phyloP scores from a whole-genome alignment of 805 yeast genomes.

The Zygosaccharomyces bailii region DNA sequence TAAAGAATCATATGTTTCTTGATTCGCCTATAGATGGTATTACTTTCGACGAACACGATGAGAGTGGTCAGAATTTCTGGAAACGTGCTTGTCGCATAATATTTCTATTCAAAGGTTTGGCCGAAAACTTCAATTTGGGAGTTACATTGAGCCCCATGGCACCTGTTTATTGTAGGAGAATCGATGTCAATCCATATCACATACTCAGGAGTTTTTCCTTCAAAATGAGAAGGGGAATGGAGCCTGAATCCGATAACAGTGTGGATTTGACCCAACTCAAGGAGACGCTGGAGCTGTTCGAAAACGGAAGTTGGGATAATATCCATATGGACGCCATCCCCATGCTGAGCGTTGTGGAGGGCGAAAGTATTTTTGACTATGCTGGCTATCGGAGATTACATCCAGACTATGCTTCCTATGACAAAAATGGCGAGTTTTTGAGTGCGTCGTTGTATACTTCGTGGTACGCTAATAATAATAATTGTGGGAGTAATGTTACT shows the following conservation, averaged over 20 bases:
- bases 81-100: conserved; percentile 32
- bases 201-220: conserved; percentile 25
- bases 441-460: conserved; percentile 36
- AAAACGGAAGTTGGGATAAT: conserved; percentile 25
- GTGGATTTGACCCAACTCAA: conserved; percentile 7
- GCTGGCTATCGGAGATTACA: conserved; percentile 32
- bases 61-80: conserved; percentile 36
- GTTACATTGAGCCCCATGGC: conserved; percentile 15
- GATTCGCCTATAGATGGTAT: conserved; percentile 68
- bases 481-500: background rate
- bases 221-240: conserved; percentile 16
- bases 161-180: conserved; percentile 17
- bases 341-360: conserved; percentile 25
- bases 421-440: conserved; percentile 35
- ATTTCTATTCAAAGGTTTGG: conserved; percentile 31
- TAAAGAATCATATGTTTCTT: conserved; percentile 50
- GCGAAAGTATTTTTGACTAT: conserved; percentile 33
- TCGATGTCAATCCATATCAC: conserved; percentile 17
- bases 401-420: conserved; percentile 31
- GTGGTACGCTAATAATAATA: conserved; percentile 11
- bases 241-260: background rate
- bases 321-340: conserved; percentile 24
- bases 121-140: conserved; percentile 22
- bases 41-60: conserved; percentile 40
- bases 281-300: conserved; percentile 16